Base-by-base conservation (phyloP, 1,284 basidiomycete genomes). In the Xerocomus nothofagi region DNA sequence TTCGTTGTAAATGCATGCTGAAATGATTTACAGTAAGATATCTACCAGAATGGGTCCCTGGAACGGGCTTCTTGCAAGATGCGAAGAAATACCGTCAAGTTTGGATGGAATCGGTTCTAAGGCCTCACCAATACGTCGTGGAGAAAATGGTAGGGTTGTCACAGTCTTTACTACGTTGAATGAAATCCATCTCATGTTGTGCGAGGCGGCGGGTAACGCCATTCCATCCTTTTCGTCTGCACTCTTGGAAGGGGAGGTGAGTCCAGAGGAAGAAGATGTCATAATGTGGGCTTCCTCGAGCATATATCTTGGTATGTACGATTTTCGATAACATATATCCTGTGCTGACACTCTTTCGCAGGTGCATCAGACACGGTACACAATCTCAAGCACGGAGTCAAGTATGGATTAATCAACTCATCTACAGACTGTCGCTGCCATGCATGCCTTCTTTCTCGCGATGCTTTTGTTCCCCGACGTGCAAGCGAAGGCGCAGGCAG, bases 31-130 rank as follows among this genome's bases (percentile, higher is more conserved):
- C 23, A 73, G 71, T 81, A 43, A 66, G 62, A 39, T 53, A 69
- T 38, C 51, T 81, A 6, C 79, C 79, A 0, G 71, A 73, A 49
- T 80, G 77, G 78, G 48, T 79, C 6, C 79, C 78, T 31, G 78
- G 79, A 0, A 65, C 68, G 23, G 66, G 70, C 0, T 81, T 80
- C 63, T 61, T 77, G 53, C 60, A 61, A 23, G 67, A 67, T 9
- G 78, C 75, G 4, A 61, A 67, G 11, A 48, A 58, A 27, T 76
- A 72, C 68, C 62, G 55, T 6, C 52, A 62, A 27, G 50, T 67
- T 2, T 61, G 71, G 1, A 49, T 51, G 3, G 60, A 66, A 4
- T 67, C 74, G 50, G 54, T 69, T 9, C 58, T 68, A 14, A 61
- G 57, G 11, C 77, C 77, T 6, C 73, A 70, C 39, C 54, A 62